phyloP scores from a whole-genome alignment of 306 rosid genomes.

The Prunus mume region DNA sequence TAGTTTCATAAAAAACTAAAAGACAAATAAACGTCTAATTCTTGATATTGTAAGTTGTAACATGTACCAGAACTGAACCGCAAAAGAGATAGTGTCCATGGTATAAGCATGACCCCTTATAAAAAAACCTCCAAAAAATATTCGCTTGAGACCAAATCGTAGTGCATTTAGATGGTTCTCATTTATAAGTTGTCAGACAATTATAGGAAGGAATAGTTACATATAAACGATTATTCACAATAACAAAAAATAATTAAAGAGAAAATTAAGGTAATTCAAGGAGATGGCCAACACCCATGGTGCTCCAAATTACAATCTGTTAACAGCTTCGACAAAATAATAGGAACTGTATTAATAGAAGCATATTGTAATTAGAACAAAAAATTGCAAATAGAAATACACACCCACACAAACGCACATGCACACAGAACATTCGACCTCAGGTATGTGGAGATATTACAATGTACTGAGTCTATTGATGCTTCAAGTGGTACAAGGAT shows the following conservation, averaged over 20 bases:
- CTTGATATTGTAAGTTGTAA: constrained; percentile 17
- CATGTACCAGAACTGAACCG: constrained; percentile 83
- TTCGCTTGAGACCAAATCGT: constrained; percentile 80
- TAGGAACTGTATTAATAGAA: too few species aligned
- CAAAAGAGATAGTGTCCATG: constrained; percentile 97
- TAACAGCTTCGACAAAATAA: too few species aligned
- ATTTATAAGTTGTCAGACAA: neutral
- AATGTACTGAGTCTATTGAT: too few species aligned
- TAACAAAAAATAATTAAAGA: neutral
- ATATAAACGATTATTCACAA: neutral
- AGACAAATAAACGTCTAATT: neutral
- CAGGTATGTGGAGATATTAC: too few species aligned
- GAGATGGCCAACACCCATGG: neutral
- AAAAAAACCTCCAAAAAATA: constrained; percentile 97
- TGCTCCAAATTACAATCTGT: too few species aligned
- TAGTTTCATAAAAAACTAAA: neutral
- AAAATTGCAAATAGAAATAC: too few species aligned
- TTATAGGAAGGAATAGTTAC: neutral
- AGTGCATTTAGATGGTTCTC: constrained; percentile 69
- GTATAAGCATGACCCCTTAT: constrained; percentile 99
- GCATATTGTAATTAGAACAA: too few species aligned
- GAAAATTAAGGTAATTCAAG: neutral
- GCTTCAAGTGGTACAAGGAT: too few species aligned
- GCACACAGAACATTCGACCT: too few species aligned
- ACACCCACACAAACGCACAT: too few species aligned